Base-by-base conservation (phyloP, 1,139 yeast genomes). In the Entelexis sorbosivorans region DNA sequence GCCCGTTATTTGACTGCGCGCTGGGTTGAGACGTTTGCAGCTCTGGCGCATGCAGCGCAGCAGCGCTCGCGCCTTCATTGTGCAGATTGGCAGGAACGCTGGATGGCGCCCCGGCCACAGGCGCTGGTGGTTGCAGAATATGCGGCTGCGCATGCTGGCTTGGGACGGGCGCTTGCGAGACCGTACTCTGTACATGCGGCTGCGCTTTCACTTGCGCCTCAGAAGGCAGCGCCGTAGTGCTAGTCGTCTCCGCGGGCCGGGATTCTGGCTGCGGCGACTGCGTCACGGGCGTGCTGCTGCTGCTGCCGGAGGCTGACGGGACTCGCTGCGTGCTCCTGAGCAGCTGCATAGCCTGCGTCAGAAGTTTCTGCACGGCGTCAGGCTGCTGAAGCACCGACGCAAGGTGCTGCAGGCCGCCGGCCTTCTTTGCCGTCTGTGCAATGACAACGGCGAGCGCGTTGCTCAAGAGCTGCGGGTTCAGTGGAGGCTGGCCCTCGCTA, bases 381-480 rank as follows among this genome's bases (percentile, higher is more conserved):
- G 96, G 95, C 52, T 91, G 89, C 61, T 82, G 82, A 56, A 75
- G 56, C 59, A 56, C 51, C 83, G 82, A 17, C 82, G 74, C 58
- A 56, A 56, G 50, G 85, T 82, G 29, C 84, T 79, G 58, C 83
- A 73, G 11, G 89, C 95, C 56, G 17, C 95, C 93, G 33, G 86
- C 86, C 60, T 80, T 82, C 58, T 85, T 82, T 0, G 95, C 95
- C 20, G 89, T 89, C 57, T 83, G 96, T 2, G 95, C 89, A 56
- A 88, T 87, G 0, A 96, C 89, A 69, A 89, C 84, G 3, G 96
- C 95, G 59, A 88, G 73, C 0, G 96, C 96, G 61, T 84, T 88
- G n/a, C 96, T 87, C 59, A 88, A 73, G 52, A 87, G 78, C 54
- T 80, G 85, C 26, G 67, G 60, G 54, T 64, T 66, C 47, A 64